These are phyloP conservation scores for Tetrastigma voinierianum DNA, from an alignment of 164 flowering plant species.

Conservation along the genomic window DNA sequence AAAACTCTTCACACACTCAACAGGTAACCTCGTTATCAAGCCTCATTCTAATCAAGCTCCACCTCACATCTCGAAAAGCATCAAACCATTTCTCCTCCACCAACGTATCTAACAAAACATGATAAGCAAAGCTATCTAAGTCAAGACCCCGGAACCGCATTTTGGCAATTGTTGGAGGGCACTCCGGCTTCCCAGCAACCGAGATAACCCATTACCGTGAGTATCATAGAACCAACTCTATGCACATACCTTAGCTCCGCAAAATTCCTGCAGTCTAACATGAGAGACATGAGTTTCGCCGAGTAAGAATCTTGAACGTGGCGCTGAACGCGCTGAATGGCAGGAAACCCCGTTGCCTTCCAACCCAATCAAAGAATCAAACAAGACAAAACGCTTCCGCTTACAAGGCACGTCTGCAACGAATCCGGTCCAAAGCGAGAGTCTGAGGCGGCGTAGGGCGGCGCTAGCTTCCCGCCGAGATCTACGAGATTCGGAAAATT, in stretches of 20 bases:
- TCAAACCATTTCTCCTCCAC: conserved; percentile 59
- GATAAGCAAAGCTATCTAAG: conserved; percentile 54
- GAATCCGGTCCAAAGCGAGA: too few relatives aligned
- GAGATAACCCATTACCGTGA: conserved; percentile 84
- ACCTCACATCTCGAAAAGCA: conserved; percentile 35
- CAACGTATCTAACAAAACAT: conserved; percentile 72
- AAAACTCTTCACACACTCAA: conserved; percentile 48
- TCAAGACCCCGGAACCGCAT: conserved; percentile 75
- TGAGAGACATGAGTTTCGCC: conserved; percentile 44
- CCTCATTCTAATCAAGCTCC: conserved; percentile 49
- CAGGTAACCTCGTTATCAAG: conserved; percentile 36
- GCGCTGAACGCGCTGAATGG: conserved; percentile 64
- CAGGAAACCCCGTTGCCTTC: conserved; percentile 62
- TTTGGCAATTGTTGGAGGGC: conserved; percentile 69
- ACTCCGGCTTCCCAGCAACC: conserved; percentile 56
- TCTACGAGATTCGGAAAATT: too few relatives aligned
- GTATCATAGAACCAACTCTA: conserved; percentile 40
- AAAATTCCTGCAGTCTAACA: conserved; percentile 44
- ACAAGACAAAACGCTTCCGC: conserved; percentile 52
- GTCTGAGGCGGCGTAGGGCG: too few relatives aligned
- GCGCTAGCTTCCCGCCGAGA: too few relatives aligned
- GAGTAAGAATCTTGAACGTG: conserved; percentile 60
- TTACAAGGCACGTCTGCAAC: too few relatives aligned
- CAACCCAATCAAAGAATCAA: conserved; percentile 95
- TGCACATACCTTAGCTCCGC: conserved; percentile 7